These are phyloP conservation scores for Dryas integrifolia DNA, from an alignment of 331 rosid species.

Conservation along the genomic window DNA sequence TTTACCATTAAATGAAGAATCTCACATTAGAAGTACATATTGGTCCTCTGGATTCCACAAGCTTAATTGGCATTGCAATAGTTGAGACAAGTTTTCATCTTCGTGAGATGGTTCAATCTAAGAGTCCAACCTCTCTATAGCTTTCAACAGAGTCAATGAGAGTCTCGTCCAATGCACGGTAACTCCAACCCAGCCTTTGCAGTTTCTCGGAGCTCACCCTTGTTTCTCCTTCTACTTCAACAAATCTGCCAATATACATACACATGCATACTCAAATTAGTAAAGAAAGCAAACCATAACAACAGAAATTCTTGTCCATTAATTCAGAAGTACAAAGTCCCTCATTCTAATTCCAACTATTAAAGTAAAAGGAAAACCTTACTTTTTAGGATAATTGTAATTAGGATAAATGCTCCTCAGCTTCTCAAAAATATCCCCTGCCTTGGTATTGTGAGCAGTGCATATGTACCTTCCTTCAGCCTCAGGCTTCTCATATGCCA, in stretches of 20 bases:
- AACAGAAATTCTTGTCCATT: neutral
- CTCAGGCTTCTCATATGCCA: slow-evolving; percentile 51
- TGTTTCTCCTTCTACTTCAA: slow-evolving; percentile 29
- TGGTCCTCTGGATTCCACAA: no score
- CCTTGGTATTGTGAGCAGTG: slow-evolving; percentile 30
- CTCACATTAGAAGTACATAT: no score
- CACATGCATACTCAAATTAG: neutral
- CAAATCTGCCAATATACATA: slow-evolving; percentile 35
- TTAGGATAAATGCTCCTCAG: slow-evolving; percentile 56
- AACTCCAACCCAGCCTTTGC: slow-evolving; percentile 25
- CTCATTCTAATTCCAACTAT: neutral
- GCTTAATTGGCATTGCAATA: no score
- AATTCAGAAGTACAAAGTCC: neutral
- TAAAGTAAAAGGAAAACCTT: slow-evolving; percentile 23
- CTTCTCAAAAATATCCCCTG: slow-evolving; percentile 45
- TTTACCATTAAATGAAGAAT: no score
- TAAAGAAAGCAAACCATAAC: neutral
- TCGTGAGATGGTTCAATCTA: neutral
- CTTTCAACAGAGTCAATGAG: slow-evolving; percentile 26
- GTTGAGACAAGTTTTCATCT: neutral
- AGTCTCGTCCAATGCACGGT: slow-evolving; percentile 16
- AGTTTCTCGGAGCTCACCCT: slow-evolving; percentile 23
- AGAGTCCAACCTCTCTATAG: slow-evolving; percentile 22
- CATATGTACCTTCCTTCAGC: slow-evolving; percentile 38
- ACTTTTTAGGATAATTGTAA: slow-evolving; percentile 59